Percentiles rank a stretch among this genome's conserved stretches.
These are phyloP conservation scores for Chamaenerion angustifolium DNA, from an alignment of 345 rosid species.

Conservation along the genomic window DNA sequence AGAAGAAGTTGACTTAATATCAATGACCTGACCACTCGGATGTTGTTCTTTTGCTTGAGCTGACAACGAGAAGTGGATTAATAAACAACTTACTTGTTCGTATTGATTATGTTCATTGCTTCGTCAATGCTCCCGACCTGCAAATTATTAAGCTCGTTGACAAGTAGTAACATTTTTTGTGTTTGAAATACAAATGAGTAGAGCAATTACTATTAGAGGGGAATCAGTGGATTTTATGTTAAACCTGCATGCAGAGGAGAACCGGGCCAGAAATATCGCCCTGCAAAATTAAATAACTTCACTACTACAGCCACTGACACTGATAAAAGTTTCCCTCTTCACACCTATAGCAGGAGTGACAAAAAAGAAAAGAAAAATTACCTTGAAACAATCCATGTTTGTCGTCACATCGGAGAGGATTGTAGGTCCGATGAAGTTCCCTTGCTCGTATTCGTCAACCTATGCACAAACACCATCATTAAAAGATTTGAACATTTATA, in stretches of 20 bases:
- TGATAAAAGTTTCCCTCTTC: too few relatives aligned
- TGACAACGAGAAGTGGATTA: background rate
- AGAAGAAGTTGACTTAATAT: background rate
- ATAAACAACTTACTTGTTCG: slow-evolving; percentile 29
- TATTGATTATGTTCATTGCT: slow-evolving; percentile 41
- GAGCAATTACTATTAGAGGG: background rate
- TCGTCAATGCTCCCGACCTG: slow-evolving; percentile 39
- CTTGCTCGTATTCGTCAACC: slow-evolving; percentile 49
- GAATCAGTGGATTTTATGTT: background rate
- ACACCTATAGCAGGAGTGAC: background rate
- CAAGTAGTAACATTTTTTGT: too few relatives aligned
- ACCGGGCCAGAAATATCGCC: slow-evolving; percentile 44
- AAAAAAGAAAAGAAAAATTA: slow-evolving; percentile 5
- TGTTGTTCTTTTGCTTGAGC: background rate
- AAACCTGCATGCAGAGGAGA: slow-evolving; percentile 48
- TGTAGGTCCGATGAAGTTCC: slow-evolving; percentile 55
- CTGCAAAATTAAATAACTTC: slow-evolving; percentile 16
- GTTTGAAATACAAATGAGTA: background rate
- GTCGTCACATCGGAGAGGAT: slow-evolving; percentile 36
- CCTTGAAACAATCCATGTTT: slow-evolving; percentile 61
- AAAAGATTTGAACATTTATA: too few relatives aligned
- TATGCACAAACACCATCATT: slow-evolving; percentile 2
- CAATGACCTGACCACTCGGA: background rate
- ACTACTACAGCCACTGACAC: background rate
- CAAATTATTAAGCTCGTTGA: background rate